Percentiles rank a stretch among this genome's conserved stretches.
Conservation (phyloP, 805 yeast genomes). For the Brettanomyces sp. region DNA sequence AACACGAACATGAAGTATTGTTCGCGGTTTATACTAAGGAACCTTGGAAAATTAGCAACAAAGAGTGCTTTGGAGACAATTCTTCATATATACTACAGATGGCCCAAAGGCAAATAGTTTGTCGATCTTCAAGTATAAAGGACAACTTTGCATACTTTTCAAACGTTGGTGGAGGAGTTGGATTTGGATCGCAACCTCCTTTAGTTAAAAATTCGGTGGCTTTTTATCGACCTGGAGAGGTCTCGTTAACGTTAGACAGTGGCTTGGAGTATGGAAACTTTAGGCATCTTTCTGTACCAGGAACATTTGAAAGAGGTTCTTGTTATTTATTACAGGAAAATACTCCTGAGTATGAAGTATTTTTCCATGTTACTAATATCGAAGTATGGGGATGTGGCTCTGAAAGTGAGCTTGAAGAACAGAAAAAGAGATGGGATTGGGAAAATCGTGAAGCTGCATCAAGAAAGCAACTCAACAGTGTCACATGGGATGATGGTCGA, state of each 20-base stretch:
- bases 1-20: constrained; percentile 27
- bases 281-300: constrained; percentile 55
- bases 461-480: constrained; percentile 59
- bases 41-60: constrained; percentile 75
- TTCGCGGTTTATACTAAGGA: constrained; percentile 57
- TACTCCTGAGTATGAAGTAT: constrained; percentile 49
- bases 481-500: constrained; percentile 66
- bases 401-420: constrained; percentile 66
- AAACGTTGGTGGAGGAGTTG: constrained; percentile 71
- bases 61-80: constrained; percentile 60
- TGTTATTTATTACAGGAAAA: constrained; percentile 8
- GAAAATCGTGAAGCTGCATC: constrained; percentile 79
- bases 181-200: constrained; percentile 72
- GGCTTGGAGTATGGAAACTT: constrained; percentile 75
- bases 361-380: constrained; percentile 61
- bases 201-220: constrained; percentile 34
- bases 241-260: constrained; percentile 70
- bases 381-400: constrained; percentile 94
- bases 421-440: constrained; percentile 79
- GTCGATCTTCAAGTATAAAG: constrained; percentile 16
- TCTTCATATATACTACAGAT: constrained; percentile 54
- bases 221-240: constrained; percentile 57
- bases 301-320: constrained; percentile 33
- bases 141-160: constrained; percentile 51
- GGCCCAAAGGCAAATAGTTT: constrained; percentile 56